Conservation (phyloP, 2,329 filamentous ascomycete species). For the Trichophyton simii region DNA sequence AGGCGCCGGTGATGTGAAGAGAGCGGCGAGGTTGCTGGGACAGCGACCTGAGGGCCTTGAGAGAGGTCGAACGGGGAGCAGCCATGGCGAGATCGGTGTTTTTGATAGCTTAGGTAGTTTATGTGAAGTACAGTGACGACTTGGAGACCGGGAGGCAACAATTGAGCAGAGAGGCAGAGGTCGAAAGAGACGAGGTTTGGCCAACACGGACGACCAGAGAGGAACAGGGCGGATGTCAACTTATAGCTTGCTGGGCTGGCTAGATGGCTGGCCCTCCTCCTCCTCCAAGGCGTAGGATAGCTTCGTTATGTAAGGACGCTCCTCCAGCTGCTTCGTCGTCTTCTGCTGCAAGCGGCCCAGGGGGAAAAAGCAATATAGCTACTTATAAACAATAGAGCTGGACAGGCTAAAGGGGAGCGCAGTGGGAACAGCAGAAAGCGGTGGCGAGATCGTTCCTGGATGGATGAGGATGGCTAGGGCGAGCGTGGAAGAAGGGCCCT, state of each 20-base stretch:
- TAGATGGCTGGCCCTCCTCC: not conserved
- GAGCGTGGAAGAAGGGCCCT: too few relatives aligned
- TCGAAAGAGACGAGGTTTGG: not conserved
- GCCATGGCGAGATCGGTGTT: conserved; percentile 25
- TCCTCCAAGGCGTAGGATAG: not conserved
- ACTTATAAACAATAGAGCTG: not conserved
- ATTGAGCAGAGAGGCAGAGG: not conserved
- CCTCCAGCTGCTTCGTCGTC: not conserved
- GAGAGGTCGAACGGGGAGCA: conserved; percentile 33
- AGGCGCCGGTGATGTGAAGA: conserved; percentile 49
- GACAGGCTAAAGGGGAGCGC: not conserved
- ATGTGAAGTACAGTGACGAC: not conserved
- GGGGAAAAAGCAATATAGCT: not conserved
- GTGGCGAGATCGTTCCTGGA: not conserved
- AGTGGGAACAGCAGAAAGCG: not conserved
- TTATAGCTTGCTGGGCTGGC: not conserved
- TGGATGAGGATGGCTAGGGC: too few relatives aligned
- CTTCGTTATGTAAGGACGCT: too few relatives aligned
- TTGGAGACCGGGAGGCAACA: not conserved
- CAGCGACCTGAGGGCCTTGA: conserved; percentile 34
- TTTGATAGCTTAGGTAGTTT: not conserved
- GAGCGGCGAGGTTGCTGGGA: conserved; percentile 35
- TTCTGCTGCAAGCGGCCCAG: not conserved
- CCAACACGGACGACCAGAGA: not conserved
- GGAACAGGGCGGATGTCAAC: conserved; percentile 4